Evolutionary conservation across 129 eudicot species (phyloP).

Genomic region (Centella asiatica): DNA sequence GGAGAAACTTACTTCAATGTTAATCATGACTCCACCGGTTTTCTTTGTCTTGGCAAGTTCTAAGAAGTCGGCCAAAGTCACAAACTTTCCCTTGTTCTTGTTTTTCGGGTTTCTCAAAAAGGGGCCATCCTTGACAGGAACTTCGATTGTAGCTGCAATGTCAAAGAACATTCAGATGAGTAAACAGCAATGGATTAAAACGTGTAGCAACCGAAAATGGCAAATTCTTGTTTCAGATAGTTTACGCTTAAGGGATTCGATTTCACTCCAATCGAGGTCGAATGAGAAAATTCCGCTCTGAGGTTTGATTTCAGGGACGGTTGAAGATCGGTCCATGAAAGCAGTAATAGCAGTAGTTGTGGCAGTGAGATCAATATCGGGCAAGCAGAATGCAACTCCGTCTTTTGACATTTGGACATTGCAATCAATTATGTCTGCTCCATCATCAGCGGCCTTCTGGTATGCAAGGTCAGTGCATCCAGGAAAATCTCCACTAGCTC

Average conservation of each 20-base stretch:
- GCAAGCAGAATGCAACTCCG: constrained; percentile 74
- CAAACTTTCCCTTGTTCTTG: constrained; percentile 65
- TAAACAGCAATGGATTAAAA: not conserved
- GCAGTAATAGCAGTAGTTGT: constrained; percentile 54
- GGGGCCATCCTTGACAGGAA: constrained; percentile 28
- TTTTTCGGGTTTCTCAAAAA: constrained; percentile 53
- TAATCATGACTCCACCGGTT: constrained; percentile 50
- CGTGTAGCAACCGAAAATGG: not conserved
- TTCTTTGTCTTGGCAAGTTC: constrained; percentile 69
- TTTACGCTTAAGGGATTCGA: constrained; percentile 69
- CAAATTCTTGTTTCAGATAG: not conserved
- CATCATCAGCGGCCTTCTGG: constrained; percentile 64
- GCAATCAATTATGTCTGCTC: constrained; percentile 86
- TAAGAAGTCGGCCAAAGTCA: constrained; percentile 66
- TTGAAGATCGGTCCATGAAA: constrained; percentile 46
- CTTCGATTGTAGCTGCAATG: constrained; percentile 57
- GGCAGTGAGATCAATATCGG: constrained; percentile 48
- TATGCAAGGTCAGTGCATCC: constrained; percentile 84
- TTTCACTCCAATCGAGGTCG: constrained; percentile 74
- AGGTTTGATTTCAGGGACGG: constrained; percentile 51
- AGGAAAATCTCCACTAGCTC: constrained; percentile 80
- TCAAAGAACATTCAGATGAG: not conserved
- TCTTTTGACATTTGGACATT: constrained; percentile 85
- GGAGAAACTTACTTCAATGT: constrained; percentile 40
- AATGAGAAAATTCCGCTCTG: constrained; percentile 76